These are phyloP conservation scores for Starmera stellimalicola DNA, from an alignment of 1,139 yeast genomes.

Conservation along the genomic window DNA sequence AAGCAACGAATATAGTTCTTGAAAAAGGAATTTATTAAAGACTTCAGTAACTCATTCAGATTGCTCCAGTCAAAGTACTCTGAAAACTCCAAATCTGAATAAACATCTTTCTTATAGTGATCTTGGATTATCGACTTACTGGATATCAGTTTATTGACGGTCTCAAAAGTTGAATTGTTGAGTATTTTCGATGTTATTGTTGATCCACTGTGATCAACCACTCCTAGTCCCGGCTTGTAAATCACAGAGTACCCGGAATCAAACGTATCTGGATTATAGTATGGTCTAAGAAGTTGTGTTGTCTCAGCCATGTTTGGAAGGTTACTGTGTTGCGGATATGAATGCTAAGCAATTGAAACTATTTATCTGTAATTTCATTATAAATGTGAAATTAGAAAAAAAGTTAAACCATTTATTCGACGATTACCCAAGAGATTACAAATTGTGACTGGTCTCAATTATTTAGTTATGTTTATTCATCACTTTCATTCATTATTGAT, in stretches of 20 bases:
- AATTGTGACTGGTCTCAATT: no score
- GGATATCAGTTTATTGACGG: not conserved
- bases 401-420: no score
- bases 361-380: no score
- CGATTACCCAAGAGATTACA: no score
- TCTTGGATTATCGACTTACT: not conserved
- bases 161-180: not conserved
- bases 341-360: no score
- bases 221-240: constrained; percentile 52
- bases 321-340: no score
- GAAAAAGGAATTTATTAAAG: constrained; percentile 49
- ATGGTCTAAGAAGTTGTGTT: constrained; percentile 42
- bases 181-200: constrained; percentile 28
- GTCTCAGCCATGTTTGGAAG: constrained; percentile 5
- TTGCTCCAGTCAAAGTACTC: constrained; percentile 57
- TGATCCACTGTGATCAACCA: constrained; percentile 28
- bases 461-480: no score
- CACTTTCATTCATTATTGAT: no score
- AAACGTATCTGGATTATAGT: constrained; percentile 62
- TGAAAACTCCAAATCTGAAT: constrained; percentile 55
- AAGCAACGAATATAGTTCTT: constrained; percentile 60
- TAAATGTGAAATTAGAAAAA: no score
- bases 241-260: constrained; percentile 58
- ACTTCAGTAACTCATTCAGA: constrained; percentile 42
- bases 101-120: constrained; percentile 29